phyloP scores from a whole-genome alignment of 305 asterid species.

The Fraxinus latifolia region DNA sequence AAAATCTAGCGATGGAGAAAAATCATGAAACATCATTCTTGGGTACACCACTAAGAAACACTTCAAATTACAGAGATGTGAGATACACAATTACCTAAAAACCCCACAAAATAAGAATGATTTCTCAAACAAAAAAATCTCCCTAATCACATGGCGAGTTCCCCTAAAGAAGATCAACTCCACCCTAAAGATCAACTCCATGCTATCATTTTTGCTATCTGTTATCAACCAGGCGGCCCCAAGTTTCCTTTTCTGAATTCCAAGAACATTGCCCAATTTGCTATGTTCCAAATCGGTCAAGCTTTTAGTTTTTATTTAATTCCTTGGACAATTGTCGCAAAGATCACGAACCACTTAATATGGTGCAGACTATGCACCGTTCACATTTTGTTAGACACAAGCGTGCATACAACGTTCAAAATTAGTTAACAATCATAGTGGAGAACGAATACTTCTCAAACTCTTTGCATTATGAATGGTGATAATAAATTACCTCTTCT shows the following conservation, averaged over 20 bases:
- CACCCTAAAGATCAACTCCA: background rate
- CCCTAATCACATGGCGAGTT: background rate
- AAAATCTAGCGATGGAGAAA: background rate
- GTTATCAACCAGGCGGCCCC: background rate
- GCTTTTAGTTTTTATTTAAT: background rate
- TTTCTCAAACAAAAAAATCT: background rate
- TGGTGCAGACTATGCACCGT: background rate
- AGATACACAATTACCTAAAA: background rate
- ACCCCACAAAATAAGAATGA: background rate
- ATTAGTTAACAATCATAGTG: background rate
- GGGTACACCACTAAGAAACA: background rate
- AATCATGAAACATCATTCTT: background rate
- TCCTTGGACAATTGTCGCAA: background rate
- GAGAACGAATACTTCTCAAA: background rate
- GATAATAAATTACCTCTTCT: constrained; percentile 56
- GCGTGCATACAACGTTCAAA: background rate
- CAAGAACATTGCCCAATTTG: background rate
- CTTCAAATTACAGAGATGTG: background rate
- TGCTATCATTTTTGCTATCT: background rate
- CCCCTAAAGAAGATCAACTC: background rate
- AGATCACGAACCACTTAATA: background rate
- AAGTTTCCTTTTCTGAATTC: background rate
- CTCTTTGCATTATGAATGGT: background rate
- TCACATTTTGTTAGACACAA: background rate
- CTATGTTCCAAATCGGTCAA: background rate